phyloP scores from a whole-genome alignment of 768 basidiomycete genomes.

The Leccinum longicurvipes region DNA sequence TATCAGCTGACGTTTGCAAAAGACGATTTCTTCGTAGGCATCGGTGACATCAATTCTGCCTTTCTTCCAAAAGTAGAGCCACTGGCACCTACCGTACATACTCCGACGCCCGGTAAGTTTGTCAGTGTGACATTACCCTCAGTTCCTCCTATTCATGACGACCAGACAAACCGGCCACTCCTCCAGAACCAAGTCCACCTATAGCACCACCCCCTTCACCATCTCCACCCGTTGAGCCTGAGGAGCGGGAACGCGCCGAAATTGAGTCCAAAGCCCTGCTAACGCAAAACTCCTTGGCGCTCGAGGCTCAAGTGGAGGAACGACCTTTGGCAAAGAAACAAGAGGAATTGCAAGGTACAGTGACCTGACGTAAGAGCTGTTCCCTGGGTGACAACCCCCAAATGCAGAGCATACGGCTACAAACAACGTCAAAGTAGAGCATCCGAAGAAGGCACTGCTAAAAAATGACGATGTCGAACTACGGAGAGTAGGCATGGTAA shows the following conservation, averaged over 20 bases:
- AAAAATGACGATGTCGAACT: constrained; percentile 89
- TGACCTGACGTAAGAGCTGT: constrained; percentile 16
- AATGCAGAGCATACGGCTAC: constrained; percentile 15
- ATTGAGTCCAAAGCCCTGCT: constrained; percentile 54
- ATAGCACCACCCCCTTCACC: constrained; percentile 7
- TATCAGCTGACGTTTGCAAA: constrained; percentile 4
- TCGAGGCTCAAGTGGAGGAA: constrained; percentile 83
- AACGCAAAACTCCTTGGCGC: constrained; percentile 65
- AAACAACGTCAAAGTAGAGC: constrained; percentile 37
- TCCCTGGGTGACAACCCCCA: constrained; percentile 2
- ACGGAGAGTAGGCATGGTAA: constrained; percentile 67
- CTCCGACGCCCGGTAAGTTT: constrained; percentile 25
- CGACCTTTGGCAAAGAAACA: constrained; percentile 87
- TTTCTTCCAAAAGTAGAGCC: constrained; percentile 82
- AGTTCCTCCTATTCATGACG: constrained; percentile 7
- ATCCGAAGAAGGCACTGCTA: constrained; percentile 68
- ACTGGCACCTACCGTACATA: constrained; percentile 23
- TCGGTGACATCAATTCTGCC: constrained; percentile 96
- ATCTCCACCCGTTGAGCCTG: constrained; percentile 22
- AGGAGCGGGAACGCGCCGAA: constrained; percentile 45
- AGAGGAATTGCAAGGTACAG: constrained; percentile 61
- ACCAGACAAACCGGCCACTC: constrained; percentile 19
- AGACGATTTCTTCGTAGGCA: constrained; percentile 98
- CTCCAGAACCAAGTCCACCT: constrained; percentile 19
- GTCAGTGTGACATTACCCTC: background rate